Evolutionary conservation across 2,329 filamentous ascomycete genomes (phyloP), one percentile per base, ranked within the genome.

Genomic region (Hypoxylon sp.): DNA sequence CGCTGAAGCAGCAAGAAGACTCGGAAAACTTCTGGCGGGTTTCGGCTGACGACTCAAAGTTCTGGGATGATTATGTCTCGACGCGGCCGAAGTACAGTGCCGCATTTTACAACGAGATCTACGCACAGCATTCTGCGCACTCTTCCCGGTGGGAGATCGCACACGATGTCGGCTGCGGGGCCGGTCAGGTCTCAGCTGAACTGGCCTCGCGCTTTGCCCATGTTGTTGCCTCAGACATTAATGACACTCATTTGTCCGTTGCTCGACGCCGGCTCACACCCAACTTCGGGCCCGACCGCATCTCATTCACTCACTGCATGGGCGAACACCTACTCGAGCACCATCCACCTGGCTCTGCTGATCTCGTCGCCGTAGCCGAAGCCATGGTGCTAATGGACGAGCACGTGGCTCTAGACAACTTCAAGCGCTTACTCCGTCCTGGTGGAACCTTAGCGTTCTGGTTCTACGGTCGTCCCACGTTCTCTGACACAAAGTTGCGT

Each of bases 61-160:
- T 61, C 27, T 66, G 56, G 63, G 42, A 66, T 14, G 63, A 66
- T 11, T 66, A 66, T 35, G 44, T 61, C 33, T 60, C 63, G n/a
- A 66, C 63, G 11, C 56, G 63, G 25, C 63, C 63, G 17, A 54
- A 40, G 10, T 61, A 66, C 44, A 60, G 46, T 27, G 50, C 33
- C 14, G 30, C 51, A 10, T 61, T 66, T 25, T 66, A 61, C 35
- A 48, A 57, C 13, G 37, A 60, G 13, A 55, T 66, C 42, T 66
- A 61, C 44, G 20, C 33, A n/a, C 57, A 66, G n/a, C 63, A 66
- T n/a, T 37, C 44, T 4, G 57, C 56, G 11, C 63, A 66, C 35
- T 61, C 63, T 2, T 60, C 42, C 8, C 20, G 13, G 20, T 55
- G 63, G 51, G 51, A 55, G n/a, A 37, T 35, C n/a, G 63, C 63